Percentiles rank a stretch among this genome's conserved stretches.
Conservation (phyloP, 176 grass and related monocot genomes). For the Avena atlantica region DNA sequence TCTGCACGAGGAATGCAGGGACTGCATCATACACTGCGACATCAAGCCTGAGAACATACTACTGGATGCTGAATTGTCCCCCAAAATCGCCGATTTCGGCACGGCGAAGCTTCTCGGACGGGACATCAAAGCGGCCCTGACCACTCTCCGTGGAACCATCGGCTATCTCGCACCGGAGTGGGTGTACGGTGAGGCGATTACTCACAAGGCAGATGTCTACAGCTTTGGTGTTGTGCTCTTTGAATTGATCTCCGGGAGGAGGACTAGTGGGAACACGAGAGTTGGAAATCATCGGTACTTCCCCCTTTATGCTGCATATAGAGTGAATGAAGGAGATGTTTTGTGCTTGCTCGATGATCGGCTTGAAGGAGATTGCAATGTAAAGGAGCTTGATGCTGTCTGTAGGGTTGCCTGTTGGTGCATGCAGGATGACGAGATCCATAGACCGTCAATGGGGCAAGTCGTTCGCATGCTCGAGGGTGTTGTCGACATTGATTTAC, state of each 20-base stretch:
- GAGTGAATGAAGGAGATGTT: slow-evolving; percentile 47
- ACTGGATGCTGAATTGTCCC: slow-evolving; percentile 6
- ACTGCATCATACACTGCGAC: slow-evolving; percentile 62
- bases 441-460: slow-evolving; percentile 35
- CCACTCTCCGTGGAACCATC: slow-evolving; percentile 44
- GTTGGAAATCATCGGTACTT: background rate
- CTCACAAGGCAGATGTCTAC: slow-evolving; percentile 49
- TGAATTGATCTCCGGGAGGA: slow-evolving; percentile 49
- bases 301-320: slow-evolving; percentile 9
- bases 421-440: slow-evolving; percentile 27
- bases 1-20: slow-evolving; percentile 52
- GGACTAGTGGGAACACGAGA: background rate
- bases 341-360: slow-evolving; percentile 33
- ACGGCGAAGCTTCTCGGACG: slow-evolving; percentile 47
- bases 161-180: slow-evolving; percentile 56
- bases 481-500: background rate
- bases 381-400: background rate
- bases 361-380: background rate
- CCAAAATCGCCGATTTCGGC: slow-evolving; percentile 57
- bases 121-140: slow-evolving; percentile 35
- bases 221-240: slow-evolving; percentile 54
- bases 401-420: slow-evolving; percentile 47
- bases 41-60: slow-evolving; percentile 60
- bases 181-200: slow-evolving; percentile 38
- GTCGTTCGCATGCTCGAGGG: slow-evolving; percentile 22